phyloP scores from a whole-genome alignment of 139 green algal genomes.

The Picochlorum sp. region DNA sequence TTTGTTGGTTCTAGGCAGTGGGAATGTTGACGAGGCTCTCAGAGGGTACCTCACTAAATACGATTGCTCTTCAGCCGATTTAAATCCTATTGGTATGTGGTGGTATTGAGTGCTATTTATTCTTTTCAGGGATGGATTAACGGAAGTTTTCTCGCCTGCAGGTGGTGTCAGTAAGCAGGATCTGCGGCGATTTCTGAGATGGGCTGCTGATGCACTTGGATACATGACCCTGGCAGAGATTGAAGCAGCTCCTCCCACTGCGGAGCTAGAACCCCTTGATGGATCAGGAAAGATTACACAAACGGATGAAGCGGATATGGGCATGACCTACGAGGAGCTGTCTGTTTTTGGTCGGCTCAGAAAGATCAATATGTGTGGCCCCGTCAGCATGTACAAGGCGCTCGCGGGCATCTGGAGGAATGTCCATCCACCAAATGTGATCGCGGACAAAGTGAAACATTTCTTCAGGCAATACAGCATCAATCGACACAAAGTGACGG shows the following conservation, averaged over 20 bases:
- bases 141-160: constrained; percentile 1
- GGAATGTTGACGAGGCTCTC: constrained; percentile 96
- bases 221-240: constrained; percentile 70
- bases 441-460: constrained; percentile 76
- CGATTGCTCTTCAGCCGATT: constrained; percentile 89
- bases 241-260: constrained; percentile 77
- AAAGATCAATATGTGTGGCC: constrained; percentile 79
- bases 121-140: neutral
- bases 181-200: constrained; percentile 70
- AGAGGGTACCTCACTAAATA: constrained; percentile 84
- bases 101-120: constrained; percentile 1
- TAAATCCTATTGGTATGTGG: constrained; percentile 82
- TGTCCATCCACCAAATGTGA: constrained; percentile 27
- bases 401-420: constrained; percentile 45
- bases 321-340: constrained; percentile 92
- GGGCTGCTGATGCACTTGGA: constrained; percentile 66
- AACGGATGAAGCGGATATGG: constrained; percentile 91
- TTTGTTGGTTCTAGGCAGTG: constrained; percentile 86
- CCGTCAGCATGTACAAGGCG: constrained; percentile 78
- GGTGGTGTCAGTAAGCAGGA: constrained; percentile 74
- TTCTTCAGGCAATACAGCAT: constrained; percentile 95
- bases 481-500: constrained; percentile 96
- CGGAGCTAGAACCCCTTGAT: constrained; percentile 86
- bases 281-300: constrained; percentile 39
- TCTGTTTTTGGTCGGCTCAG: constrained; percentile 79